phyloP scores from a whole-genome alignment of 2,329 filamentous ascomycete genomes.

The Xylaria sp. region DNA sequence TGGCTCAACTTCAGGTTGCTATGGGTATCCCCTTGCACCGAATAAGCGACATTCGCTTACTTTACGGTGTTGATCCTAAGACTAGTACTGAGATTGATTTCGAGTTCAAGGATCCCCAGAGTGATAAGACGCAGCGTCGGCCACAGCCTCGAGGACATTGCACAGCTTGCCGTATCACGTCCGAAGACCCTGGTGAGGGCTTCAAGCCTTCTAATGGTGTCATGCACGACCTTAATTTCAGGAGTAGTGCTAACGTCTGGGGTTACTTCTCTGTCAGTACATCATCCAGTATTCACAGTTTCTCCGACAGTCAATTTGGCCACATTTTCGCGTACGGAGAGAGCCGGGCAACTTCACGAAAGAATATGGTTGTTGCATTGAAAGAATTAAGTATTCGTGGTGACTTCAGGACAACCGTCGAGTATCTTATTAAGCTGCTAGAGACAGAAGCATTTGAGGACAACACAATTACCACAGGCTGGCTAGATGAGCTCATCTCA shows the following conservation, averaged over 20 bases:
- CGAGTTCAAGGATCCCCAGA: slow-evolving; percentile 89
- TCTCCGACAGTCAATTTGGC: slow-evolving; percentile 98
- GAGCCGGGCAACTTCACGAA: slow-evolving; percentile 93
- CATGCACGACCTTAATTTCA: slow-evolving; percentile 99
- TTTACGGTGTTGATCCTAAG: slow-evolving; percentile 95
- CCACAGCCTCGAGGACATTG: slow-evolving; percentile 96
- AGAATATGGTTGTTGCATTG: slow-evolving; percentile 98
- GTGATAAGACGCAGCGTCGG: slow-evolving; percentile 84
- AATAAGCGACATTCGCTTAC: slow-evolving; percentile 92
- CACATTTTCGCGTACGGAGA: slow-evolving; percentile 99
- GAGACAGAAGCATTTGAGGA: slow-evolving; percentile 98
- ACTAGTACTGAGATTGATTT: slow-evolving; percentile 91
- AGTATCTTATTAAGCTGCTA: slow-evolving; percentile 98
- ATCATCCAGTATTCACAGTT: slow-evolving; percentile 96
- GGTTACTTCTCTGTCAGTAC: slow-evolving; percentile 99
- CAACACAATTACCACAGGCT: slow-evolving; percentile 98
- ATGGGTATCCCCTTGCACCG: slow-evolving; percentile 98
- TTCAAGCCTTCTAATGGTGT: slow-evolving; percentile 99
- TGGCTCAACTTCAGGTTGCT: slow-evolving; percentile 96
- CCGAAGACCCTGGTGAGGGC: slow-evolving; percentile 96
- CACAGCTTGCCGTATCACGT: slow-evolving; percentile 98
- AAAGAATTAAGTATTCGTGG: slow-evolving; percentile 99
- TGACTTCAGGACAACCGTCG: slow-evolving; percentile 98
- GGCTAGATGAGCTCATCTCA: slow-evolving; percentile 98
- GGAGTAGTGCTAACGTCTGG: slow-evolving; percentile 98